phyloP scores from a whole-genome alignment of 75 land plant genomes.

The Pseudotsuga menziesii region DNA sequence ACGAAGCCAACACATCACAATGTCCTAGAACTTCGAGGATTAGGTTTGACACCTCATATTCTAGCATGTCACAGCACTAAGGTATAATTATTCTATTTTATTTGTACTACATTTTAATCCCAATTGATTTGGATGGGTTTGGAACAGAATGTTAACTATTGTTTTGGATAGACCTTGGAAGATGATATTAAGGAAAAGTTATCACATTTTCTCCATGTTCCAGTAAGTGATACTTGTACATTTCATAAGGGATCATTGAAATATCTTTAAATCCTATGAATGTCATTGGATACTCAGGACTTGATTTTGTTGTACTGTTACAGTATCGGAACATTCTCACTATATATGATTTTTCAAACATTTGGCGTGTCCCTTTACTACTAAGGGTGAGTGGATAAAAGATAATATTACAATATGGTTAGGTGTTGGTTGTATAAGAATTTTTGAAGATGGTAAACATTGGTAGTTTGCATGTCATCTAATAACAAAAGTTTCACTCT shows the following conservation, averaged over 20 bases:
- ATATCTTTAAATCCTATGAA: background rate
- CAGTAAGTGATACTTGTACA: constrained; percentile 38
- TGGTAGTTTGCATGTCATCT: background rate
- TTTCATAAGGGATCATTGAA: background rate
- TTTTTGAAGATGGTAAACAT: too few relatives aligned
- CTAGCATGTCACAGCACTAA: constrained; percentile 82
- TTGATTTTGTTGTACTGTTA: constrained; percentile 3
- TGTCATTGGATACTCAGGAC: background rate
- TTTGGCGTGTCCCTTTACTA: constrained; percentile 90
- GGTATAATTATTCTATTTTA: constrained; percentile 29
- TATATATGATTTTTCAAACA: constrained; percentile 86
- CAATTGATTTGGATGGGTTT: background rate
- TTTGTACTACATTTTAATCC: background rate
- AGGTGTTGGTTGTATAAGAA: too few relatives aligned
- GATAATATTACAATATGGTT: background rate
- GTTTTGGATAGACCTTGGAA: constrained; percentile 54
- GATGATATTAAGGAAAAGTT: constrained; percentile 77
- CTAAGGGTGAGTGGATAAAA: constrained; percentile 51
- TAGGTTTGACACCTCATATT: constrained; percentile 84
- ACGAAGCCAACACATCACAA: constrained; percentile 98
- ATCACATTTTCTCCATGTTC: constrained; percentile 90
- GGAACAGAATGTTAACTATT: constrained; percentile 1
- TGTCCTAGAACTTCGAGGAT: constrained; percentile 75
- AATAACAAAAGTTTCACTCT: too few relatives aligned
- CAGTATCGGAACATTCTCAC: constrained; percentile 72